Evolutionary conservation across 306 rosid species (phyloP).

Genomic region (Albizia julibrissin): DNA sequence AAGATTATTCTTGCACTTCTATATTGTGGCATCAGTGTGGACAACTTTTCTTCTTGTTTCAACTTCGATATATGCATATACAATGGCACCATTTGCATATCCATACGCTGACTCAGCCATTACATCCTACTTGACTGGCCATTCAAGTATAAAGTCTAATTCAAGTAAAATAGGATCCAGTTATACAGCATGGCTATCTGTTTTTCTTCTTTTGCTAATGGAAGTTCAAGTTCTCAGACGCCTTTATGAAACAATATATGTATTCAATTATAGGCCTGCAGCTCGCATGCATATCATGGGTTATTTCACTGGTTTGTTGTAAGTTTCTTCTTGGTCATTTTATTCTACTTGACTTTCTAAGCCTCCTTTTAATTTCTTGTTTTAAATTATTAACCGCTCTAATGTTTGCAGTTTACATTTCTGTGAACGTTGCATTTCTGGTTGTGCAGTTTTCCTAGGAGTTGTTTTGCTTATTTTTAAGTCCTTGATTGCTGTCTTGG

Average conservation of each 20-base stretch:
- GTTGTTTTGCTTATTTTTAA: not conserved
- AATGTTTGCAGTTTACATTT: not conserved
- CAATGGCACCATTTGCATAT: constrained; percentile 47
- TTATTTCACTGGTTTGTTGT: constrained; percentile 83
- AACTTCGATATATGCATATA: constrained; percentile 73
- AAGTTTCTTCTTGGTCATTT: constrained; percentile 44
- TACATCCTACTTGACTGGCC: constrained; percentile 67
- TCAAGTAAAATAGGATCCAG: constrained; percentile 36
- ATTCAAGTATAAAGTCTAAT: constrained; percentile 45
- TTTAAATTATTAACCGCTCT: not conserved
- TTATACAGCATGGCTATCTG: constrained; percentile 64
- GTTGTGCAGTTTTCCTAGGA: constrained; percentile 3
- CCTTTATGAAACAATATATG: constrained; percentile 62
- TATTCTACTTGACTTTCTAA: constrained; percentile 24
- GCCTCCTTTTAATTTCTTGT: not conserved
- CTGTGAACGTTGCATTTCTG: constrained; percentile 8
- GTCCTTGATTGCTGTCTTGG: constrained; percentile 1
- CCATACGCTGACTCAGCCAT: constrained; percentile 56
- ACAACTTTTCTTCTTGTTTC: constrained; percentile 69
- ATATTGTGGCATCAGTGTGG: constrained; percentile 66
- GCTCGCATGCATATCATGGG: constrained; percentile 89
- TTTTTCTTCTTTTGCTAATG: constrained; percentile 79
- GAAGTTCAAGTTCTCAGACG: constrained; percentile 78
- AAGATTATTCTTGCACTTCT: constrained; percentile 76
- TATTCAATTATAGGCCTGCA: constrained; percentile 73